Percentiles rank a stretch among this genome's conserved stretches.
These are phyloP conservation scores for Microcyclospora tardicrescens DNA, from an alignment of 2,329 filamentous ascomycete genomes.

Conservation along the genomic window DNA sequence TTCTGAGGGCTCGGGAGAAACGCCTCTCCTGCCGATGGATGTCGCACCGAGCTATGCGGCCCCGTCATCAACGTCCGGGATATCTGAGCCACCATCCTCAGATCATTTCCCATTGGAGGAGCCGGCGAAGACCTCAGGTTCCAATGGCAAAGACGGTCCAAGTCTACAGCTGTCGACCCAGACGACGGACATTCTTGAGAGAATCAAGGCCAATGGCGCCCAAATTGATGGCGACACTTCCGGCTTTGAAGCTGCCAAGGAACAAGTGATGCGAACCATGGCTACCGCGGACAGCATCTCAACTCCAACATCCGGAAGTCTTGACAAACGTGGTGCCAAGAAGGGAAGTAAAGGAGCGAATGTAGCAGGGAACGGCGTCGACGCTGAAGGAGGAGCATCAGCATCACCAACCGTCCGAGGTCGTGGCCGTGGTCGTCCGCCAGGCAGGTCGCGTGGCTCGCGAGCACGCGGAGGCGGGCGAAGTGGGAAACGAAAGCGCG, in stretches of 20 bases:
- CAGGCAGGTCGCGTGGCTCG: conserved; percentile 1
- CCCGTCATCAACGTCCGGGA: too few species aligned
- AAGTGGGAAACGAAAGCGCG: conserved; percentile 24
- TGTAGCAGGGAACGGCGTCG: background rate
- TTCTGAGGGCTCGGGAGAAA: too few species aligned
- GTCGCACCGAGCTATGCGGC: too few species aligned
- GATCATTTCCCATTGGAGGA: too few species aligned
- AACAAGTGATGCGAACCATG: conserved; percentile 33
- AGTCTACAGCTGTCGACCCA: conserved; percentile 16
- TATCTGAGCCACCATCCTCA: too few species aligned
- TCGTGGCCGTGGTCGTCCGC: conserved; percentile 5
- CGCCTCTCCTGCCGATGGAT: too few species aligned
- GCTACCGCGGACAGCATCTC: conserved; percentile 31
- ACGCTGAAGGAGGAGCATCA: conserved; percentile 4
- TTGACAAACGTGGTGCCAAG: background rate
- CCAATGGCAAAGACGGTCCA: too few species aligned
- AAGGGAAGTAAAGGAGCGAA: background rate
- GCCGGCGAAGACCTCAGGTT: too few species aligned
- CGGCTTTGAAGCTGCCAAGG: conserved; percentile 34
- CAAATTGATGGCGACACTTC: conserved; percentile 23
- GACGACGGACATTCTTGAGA: conserved; percentile 30
- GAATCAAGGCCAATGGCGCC: conserved; percentile 23
- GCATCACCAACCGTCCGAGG: conserved; percentile 3
- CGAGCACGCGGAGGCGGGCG: conserved; percentile 21
- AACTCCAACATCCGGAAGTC: conserved; percentile 23